Conservation (phyloP, 2,329 filamentous ascomycete species). For the Penicillium crustosum region DNA sequence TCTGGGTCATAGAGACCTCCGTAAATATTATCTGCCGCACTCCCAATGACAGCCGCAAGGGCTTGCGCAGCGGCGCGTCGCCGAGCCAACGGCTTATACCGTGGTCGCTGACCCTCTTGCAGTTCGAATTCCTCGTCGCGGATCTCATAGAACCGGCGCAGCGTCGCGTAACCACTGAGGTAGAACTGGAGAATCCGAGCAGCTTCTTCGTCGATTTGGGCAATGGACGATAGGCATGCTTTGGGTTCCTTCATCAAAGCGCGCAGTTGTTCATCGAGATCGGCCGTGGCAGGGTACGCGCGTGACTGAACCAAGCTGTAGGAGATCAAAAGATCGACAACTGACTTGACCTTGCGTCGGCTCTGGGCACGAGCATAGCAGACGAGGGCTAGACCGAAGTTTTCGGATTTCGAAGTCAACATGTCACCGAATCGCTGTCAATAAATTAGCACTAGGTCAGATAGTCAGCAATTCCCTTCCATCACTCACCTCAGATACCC, state of each 20-base stretch:
- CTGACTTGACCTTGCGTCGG: constrained; percentile 74
- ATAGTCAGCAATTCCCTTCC: neutral
- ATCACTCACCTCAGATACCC: constrained; percentile 72
- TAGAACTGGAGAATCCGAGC: constrained; percentile 80
- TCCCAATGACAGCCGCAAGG: constrained; percentile 78
- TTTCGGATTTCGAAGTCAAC: constrained; percentile 68
- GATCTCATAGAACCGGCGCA: constrained; percentile 87
- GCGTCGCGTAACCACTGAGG: constrained; percentile 86
- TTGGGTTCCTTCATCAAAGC: constrained; percentile 71
- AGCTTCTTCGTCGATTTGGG: constrained; percentile 73
- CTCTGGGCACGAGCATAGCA: constrained; percentile 88
- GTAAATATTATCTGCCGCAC: constrained; percentile 84
- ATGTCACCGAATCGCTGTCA: constrained; percentile 76
- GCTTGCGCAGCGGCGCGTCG: constrained; percentile 71
- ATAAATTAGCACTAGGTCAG: constrained; percentile 18
- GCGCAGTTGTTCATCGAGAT: constrained; percentile 72
- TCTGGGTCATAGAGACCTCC: constrained; percentile 83
- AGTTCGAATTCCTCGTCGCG: constrained; percentile 64
- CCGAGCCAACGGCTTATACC: constrained; percentile 56
- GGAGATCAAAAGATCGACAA: constrained; percentile 82
- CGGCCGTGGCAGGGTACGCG: constrained; percentile 68
- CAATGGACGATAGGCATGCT: constrained; percentile 68
- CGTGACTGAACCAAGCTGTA: constrained; percentile 83
- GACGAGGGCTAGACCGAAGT: constrained; percentile 82
- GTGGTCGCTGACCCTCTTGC: constrained; percentile 41